Percentiles rank a stretch among this genome's conserved stretches.
phyloP scores from a whole-genome alignment of 1,284 basidiomycete genomes.

The Hemileia vastatrix region DNA sequence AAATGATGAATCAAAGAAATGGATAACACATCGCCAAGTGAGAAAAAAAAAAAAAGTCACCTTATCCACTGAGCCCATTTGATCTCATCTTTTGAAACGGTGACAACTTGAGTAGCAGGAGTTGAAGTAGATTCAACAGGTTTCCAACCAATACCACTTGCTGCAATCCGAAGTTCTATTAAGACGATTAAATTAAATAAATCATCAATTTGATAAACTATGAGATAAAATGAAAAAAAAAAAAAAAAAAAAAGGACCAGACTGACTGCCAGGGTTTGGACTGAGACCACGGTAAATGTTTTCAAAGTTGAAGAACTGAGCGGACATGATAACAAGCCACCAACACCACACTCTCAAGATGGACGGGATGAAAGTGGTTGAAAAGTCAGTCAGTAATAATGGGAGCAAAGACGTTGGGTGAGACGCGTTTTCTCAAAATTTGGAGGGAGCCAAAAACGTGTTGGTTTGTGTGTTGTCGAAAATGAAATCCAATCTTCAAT shows the following conservation, averaged over 20 bases:
- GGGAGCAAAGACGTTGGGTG: too few species aligned
- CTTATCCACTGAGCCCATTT: slow-evolving; percentile 77
- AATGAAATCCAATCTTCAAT: too few species aligned
- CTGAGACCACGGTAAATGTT: slow-evolving; percentile 65
- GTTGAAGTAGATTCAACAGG: slow-evolving; percentile 52
- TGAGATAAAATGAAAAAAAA: neutral
- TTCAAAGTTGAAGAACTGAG: slow-evolving; percentile 60
- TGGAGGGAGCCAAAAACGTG: too few species aligned
- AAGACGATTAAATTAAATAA: too few species aligned
- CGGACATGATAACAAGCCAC: neutral
- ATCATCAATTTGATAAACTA: neutral
- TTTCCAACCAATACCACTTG: slow-evolving; percentile 85
- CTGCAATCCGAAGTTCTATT: slow-evolving; percentile 74
- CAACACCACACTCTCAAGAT: neutral
- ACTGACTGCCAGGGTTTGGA: slow-evolving; percentile 68
- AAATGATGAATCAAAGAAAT: neutral
- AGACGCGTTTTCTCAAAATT: too few species aligned
- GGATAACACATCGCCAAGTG: neutral
- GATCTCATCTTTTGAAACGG: slow-evolving; percentile 63
- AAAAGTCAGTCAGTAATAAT: too few species aligned
- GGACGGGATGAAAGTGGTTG: too few species aligned
- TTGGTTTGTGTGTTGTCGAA: too few species aligned
- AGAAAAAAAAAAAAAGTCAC: slow-evolving; percentile 37
- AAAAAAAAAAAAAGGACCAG: neutral
- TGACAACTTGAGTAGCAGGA: too few species aligned